Evolutionary conservation across 225 moss, liverwort and hornwort species (phyloP).

Genomic region (Polytrichum commune): DNA sequence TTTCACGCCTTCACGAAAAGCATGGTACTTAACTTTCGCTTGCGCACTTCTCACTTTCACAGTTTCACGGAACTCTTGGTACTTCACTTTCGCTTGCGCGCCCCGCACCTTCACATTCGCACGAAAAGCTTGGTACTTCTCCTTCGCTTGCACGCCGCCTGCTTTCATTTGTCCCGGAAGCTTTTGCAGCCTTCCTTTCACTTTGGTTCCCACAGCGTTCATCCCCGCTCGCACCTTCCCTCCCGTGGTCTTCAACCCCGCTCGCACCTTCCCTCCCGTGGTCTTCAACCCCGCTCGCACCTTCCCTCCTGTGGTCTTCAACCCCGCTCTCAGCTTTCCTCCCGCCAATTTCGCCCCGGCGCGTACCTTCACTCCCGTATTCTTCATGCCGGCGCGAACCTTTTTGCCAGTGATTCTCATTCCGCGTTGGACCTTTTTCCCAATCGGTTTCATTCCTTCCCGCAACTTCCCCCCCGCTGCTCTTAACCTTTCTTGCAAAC

Average conservation of each 20-base stretch:
- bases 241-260: neutral
- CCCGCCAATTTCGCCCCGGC: neutral
- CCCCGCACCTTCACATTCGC: neutral
- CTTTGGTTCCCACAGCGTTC: neutral
- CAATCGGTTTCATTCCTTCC: too few relatives aligned
- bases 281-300: neutral
- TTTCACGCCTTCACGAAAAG: neutral
- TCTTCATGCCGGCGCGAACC: neutral
- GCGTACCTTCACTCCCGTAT: neutral
- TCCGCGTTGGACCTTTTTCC: too few relatives aligned
- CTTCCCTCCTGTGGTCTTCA: neutral
- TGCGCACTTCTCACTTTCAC: neutral
- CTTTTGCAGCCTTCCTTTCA: constrained; percentile 2
- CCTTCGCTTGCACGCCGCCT: neutral
- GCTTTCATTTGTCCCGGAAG: neutral
- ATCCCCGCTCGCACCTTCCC: neutral
- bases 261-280: neutral
- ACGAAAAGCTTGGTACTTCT: neutral
- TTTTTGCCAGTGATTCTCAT: too few relatives aligned
- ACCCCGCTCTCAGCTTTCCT: neutral
- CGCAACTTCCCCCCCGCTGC: too few relatives aligned
- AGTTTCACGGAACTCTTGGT: neutral
- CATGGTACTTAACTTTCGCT: neutral
- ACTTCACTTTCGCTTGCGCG: neutral
- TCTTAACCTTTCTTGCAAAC: too few relatives aligned